A percentile compares a stretch with the other conserved stretches of the same genome.
phyloP scores from a whole-genome alignment of 352 stramenopile species.

The Pythium aphanidermatum region DNA sequence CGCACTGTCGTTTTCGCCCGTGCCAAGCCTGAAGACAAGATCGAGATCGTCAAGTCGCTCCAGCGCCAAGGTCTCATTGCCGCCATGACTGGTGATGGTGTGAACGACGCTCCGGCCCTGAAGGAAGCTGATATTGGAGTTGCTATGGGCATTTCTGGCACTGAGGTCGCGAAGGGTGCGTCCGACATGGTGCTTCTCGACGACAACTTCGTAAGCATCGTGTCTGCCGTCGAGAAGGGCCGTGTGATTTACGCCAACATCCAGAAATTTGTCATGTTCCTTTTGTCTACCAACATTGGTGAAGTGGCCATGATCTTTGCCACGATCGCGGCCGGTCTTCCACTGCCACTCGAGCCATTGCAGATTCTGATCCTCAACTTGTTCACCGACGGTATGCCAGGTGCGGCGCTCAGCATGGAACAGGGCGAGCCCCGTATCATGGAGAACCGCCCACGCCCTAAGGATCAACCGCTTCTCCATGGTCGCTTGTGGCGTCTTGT shows the following conservation, averaged over 20 bases:
- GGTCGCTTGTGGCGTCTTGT: constrained; percentile 65
- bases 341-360: constrained; percentile 90
- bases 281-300: constrained; percentile 96
- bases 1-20: constrained; percentile 91
- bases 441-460: constrained; percentile 49
- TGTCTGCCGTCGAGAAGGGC: constrained; percentile 94
- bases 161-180: constrained; percentile 97
- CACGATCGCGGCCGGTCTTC: constrained; percentile 49
- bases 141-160: constrained; percentile 97
- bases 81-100: constrained; percentile 97
- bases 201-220: constrained; percentile 98
- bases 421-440: constrained; percentile 65
- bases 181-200: constrained; percentile 98
- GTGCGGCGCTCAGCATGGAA: constrained; percentile 65
- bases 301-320: constrained; percentile 88
- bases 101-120: constrained; percentile 96
- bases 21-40: constrained; percentile 94
- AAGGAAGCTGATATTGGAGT: constrained; percentile 96
- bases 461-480: constrained; percentile 45
- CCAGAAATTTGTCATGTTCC: constrained; percentile 97
- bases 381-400: constrained; percentile 94
- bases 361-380: constrained; percentile 99
- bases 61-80: constrained; percentile 87
- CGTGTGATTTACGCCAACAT: constrained; percentile 98
- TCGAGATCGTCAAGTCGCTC: constrained; percentile 94